These are phyloP conservation scores for Rhizopogon sp. DNA, from an alignment of 768 basidiomycete genomes.

Conservation along the genomic window DNA sequence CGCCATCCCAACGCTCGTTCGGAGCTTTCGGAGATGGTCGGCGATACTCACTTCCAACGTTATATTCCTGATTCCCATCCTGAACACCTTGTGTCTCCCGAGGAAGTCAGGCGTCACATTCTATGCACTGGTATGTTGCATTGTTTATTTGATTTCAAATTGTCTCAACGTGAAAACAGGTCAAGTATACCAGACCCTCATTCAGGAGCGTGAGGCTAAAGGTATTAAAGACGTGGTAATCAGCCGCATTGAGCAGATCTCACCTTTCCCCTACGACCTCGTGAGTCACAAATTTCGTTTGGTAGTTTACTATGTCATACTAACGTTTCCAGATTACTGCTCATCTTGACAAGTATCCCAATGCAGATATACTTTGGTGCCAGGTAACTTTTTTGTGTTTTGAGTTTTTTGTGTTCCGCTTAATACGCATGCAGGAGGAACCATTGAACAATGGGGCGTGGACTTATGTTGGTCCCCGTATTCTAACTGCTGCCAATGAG, in stretches of 20 bases:
- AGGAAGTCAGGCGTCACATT: slow-evolving; percentile 88
- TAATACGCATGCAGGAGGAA: slow-evolving; percentile 56
- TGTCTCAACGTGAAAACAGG: slow-evolving; percentile 36
- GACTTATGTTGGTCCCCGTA: slow-evolving; percentile 92
- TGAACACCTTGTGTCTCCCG: slow-evolving; percentile 68
- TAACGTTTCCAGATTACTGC: slow-evolving; percentile 62
- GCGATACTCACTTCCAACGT: slow-evolving; percentile 87
- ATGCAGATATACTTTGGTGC: slow-evolving; percentile 90
- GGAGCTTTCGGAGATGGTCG: slow-evolving; percentile 80
- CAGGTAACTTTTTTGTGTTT: slow-evolving; percentile 43
- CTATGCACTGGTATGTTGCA: slow-evolving; percentile 67
- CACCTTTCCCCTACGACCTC: slow-evolving; percentile 96
- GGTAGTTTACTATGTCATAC: neutral
- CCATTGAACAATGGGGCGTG: slow-evolving; percentile 97
- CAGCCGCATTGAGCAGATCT: slow-evolving; percentile 90
- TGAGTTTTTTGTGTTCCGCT: neutral
- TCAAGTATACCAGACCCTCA: slow-evolving; percentile 89
- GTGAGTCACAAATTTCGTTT: slow-evolving; percentile 35
- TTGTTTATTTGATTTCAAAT: slow-evolving; percentile 1
- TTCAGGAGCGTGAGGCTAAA: slow-evolving; percentile 86
- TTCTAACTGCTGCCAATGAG: slow-evolving; percentile 88
- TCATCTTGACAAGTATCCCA: slow-evolving; percentile 94
- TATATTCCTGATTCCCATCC: slow-evolving; percentile 84
- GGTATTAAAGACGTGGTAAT: slow-evolving; percentile 93
- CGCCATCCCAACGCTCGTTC: slow-evolving; percentile 94